These are phyloP conservation scores for Lactifluus echinatus DNA, from an alignment of 768 basidiomycete species.

Conservation along the genomic window DNA sequence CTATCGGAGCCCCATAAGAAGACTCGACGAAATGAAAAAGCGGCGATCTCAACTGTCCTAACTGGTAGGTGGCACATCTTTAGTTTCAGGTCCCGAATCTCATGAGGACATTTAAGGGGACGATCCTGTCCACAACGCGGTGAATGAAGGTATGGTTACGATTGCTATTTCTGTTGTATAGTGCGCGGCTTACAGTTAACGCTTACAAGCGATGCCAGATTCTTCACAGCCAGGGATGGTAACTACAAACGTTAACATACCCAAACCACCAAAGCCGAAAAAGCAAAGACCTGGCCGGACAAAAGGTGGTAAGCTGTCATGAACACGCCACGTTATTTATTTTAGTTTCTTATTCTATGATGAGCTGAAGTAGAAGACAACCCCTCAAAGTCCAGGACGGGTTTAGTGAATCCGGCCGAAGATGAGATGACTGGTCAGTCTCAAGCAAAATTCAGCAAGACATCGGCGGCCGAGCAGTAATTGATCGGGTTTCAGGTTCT, in stretches of 20 bases:
- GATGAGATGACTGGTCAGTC: constrained; percentile 2
- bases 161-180: background rate
- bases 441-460: background rate
- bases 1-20: background rate
- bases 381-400: background rate
- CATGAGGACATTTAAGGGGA: background rate
- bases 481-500: constrained; percentile 1
- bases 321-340: background rate
- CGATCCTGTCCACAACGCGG: background rate
- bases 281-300: background rate
- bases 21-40: background rate
- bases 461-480: background rate
- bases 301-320: background rate
- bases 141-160: background rate
- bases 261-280: background rate
- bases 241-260: background rate
- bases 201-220: background rate
- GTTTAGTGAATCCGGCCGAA: background rate
- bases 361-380: background rate
- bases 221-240: background rate
- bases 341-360: background rate
- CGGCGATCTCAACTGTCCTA: background rate
- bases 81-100: background rate
- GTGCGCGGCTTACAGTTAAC: background rate
- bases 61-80: constrained; percentile 1